Percentiles rank a stretch among this genome's conserved stretches.
These are phyloP conservation scores for Aspergillus brasiliensis DNA, from an alignment of 2,329 filamentous ascomycete genomes.

Conservation along the genomic window DNA sequence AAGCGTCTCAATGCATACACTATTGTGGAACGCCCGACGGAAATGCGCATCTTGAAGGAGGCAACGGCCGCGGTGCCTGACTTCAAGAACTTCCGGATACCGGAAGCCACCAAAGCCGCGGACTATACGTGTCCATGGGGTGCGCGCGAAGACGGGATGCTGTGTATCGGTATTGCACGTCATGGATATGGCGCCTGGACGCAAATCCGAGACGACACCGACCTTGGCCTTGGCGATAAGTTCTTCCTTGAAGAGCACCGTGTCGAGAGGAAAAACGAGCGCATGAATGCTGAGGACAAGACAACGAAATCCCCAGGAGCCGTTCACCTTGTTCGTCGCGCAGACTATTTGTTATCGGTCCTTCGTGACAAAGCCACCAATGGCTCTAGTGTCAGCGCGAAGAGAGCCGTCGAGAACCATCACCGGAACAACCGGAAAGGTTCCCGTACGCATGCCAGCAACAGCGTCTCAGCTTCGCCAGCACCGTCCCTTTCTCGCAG, in stretches of 20 bases:
- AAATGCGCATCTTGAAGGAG: slow-evolving; percentile 80
- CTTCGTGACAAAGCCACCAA: slow-evolving; percentile 84
- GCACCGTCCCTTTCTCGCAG: slow-evolving; percentile 47
- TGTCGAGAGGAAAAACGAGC: slow-evolving; percentile 96
- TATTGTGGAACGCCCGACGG: slow-evolving; percentile 84
- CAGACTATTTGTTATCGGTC: slow-evolving; percentile 94
- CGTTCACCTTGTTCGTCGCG: slow-evolving; percentile 90
- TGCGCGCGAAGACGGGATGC: slow-evolving; percentile 92
- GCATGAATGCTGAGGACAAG: slow-evolving; percentile 62
- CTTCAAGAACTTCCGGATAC: slow-evolving; percentile 77
- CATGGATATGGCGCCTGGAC: slow-evolving; percentile 97
- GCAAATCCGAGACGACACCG: slow-evolving; percentile 86
- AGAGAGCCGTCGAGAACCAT: slow-evolving; percentile 84
- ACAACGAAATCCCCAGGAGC: slow-evolving; percentile 83
- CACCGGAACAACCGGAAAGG: slow-evolving; percentile 90
- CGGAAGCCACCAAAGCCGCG: slow-evolving; percentile 88
- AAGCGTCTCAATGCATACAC: slow-evolving; percentile 97
- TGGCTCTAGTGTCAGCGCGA: slow-evolving; percentile 61
- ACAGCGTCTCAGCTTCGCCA: slow-evolving; percentile 49
- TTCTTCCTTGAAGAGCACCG: slow-evolving; percentile 96
- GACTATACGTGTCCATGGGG: slow-evolving; percentile 93
- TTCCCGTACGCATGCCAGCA: slow-evolving; percentile 36
- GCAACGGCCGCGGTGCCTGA: slow-evolving; percentile 67
- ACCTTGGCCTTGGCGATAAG: slow-evolving; percentile 83
- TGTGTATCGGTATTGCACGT: slow-evolving; percentile 86